Conservation (phyloP, 164 flowering plant genomes). For the Macadamia tetraphylla region DNA sequence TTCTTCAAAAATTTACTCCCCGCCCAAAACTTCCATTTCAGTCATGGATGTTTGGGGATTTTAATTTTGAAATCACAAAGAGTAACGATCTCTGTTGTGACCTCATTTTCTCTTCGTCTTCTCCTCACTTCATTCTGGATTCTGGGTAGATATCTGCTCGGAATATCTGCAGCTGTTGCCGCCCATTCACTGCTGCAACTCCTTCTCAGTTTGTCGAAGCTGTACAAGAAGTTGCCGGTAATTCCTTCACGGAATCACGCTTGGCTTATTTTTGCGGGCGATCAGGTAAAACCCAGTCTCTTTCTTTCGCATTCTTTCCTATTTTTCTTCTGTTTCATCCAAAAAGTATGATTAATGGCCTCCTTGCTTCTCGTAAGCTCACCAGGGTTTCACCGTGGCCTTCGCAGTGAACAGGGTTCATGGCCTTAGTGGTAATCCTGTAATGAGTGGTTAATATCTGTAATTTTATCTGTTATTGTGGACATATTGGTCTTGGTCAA, state of each 20-base stretch:
- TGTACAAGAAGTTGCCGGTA: conserved; percentile 41
- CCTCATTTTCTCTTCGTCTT: not conserved
- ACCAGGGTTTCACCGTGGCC: no score
- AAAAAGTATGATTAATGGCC: no score
- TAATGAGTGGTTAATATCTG: not conserved
- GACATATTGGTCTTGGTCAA: not conserved
- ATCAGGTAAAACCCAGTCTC: conserved; percentile 49
- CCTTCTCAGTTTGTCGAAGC: conserved; percentile 36
- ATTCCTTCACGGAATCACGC: conserved; percentile 64
- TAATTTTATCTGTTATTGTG: not conserved
- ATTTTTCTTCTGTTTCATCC: not conserved
- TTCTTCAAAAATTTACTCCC: no score
- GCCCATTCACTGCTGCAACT: conserved; percentile 73
- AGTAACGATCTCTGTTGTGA: not conserved
- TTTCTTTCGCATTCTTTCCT: not conserved
- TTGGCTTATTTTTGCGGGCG: conserved; percentile 73
- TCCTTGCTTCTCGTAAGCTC: no score
- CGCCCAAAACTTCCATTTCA: no score
- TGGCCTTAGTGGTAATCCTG: not conserved
- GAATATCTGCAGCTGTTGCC: conserved; percentile 58
- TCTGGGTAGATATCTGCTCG: conserved; percentile 62
- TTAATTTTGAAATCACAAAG: not conserved
- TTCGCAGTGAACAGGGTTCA: not conserved
- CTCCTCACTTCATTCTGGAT: not conserved
- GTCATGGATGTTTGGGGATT: no score